Evolutionary conservation across 2,329 filamentous ascomycete species (phyloP).

Genomic region (Pseudopithomyces chartarum): DNA sequence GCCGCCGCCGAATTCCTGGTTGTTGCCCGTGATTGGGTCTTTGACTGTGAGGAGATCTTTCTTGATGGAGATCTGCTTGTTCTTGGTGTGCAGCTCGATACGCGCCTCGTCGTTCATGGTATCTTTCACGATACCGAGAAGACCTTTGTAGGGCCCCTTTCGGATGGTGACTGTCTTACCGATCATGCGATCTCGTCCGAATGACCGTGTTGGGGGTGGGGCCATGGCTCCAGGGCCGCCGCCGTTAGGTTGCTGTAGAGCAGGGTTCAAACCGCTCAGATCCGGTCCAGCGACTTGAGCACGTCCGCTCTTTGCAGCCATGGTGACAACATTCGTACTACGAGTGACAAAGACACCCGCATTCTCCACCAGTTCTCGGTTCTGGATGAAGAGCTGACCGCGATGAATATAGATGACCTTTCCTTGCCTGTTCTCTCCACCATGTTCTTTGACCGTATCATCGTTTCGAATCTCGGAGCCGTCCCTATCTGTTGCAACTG

Average conservation of each 20-base stretch:
- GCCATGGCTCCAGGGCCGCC: conserved; percentile 58
- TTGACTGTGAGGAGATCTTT: conserved; percentile 85
- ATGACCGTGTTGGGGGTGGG: conserved; percentile 74
- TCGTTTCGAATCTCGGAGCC: conserved; percentile 91
- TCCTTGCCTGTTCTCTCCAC: conserved; percentile 82
- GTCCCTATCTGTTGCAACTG: conserved; percentile 89
- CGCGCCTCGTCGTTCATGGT: conserved; percentile 84
- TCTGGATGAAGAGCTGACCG: conserved; percentile 89
- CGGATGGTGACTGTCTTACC: conserved; percentile 90
- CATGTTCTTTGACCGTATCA: conserved; percentile 89
- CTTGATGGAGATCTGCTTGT: conserved; percentile 83
- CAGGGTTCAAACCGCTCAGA: conserved; percentile 89
- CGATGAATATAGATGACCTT: conserved; percentile 93
- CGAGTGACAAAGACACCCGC: conserved; percentile 88
- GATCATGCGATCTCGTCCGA: conserved; percentile 81
- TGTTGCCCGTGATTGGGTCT: conserved; percentile 76
- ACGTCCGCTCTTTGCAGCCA: conserved; percentile 92
- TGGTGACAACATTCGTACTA: conserved; percentile 82
- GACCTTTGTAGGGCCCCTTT: conserved; percentile 87
- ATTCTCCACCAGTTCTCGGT: conserved; percentile 82
- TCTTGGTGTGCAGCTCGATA: conserved; percentile 92
- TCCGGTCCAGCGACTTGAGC: conserved; percentile 75
- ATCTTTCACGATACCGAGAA: conserved; percentile 94
- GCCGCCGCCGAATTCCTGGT: conserved; percentile 68
- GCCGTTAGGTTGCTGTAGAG: conserved; percentile 59